Conservation (phyloP, 108 stramenopile genomes). For the Aurantiochytrium sp. region DNA sequence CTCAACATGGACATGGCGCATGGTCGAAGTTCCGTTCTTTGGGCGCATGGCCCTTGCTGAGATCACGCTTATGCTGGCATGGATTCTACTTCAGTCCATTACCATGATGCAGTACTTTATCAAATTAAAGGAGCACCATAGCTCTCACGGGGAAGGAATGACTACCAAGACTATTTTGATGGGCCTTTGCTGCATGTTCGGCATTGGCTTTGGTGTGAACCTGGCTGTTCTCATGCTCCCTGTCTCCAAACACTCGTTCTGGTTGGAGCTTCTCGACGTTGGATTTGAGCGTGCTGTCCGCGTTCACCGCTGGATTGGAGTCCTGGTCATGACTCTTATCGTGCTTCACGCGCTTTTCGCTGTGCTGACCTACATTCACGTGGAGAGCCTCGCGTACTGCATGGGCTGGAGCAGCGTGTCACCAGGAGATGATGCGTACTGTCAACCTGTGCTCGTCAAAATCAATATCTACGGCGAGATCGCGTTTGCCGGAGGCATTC, state of each 20-base stretch:
- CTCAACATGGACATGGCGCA: background rate
- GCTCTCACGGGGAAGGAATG: background rate
- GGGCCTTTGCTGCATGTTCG: background rate
- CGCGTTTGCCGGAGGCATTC: background rate
- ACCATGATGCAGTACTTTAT: background rate
- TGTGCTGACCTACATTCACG: background rate
- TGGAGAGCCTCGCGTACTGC: background rate
- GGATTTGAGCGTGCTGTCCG: conserved; percentile 1
- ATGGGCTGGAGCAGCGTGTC: background rate
- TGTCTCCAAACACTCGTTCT: background rate
- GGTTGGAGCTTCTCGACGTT: background rate
- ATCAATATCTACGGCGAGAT: background rate
- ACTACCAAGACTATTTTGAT: background rate
- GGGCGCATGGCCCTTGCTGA: background rate
- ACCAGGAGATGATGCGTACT: background rate
- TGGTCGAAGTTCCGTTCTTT: background rate
- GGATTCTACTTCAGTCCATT: background rate
- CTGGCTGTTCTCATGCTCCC: background rate
- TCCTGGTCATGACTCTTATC: background rate
- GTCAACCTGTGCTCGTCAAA: background rate
- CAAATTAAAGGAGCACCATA: background rate
- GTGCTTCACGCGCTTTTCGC: background rate
- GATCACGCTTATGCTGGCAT: background rate
- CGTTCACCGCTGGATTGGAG: background rate
- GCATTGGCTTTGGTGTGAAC: background rate